Percentiles rank a stretch among this genome's conserved stretches.
Conservation (phyloP, 2,329 filamentous ascomycete genomes). For the Apiospora sp. region DNA sequence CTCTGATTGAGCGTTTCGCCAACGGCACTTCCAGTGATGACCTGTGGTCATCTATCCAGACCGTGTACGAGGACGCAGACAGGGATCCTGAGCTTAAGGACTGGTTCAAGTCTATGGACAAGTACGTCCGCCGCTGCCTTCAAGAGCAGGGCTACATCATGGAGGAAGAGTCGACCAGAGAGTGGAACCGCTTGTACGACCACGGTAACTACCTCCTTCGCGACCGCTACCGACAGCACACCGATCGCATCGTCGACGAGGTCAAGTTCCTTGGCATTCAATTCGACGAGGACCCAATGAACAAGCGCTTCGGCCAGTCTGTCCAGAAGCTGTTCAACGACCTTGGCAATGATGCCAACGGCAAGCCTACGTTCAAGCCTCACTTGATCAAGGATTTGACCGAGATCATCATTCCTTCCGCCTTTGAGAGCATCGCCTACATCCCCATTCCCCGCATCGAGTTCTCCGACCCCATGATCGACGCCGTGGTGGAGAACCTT, state of each 20-base stretch:
- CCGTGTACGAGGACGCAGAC: slow-evolving; percentile 88
- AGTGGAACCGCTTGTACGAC: slow-evolving; percentile 88
- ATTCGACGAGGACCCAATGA: slow-evolving; percentile 88
- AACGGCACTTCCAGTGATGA: slow-evolving; percentile 92
- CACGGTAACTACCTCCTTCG: slow-evolving; percentile 86
- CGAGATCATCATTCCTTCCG: slow-evolving; percentile 82
- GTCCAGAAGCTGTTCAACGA: slow-evolving; percentile 85
- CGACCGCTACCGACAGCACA: slow-evolving; percentile 86
- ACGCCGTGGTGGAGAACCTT: slow-evolving; percentile 92
- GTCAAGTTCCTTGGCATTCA: slow-evolving; percentile 88
- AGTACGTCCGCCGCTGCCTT: slow-evolving; percentile 82
- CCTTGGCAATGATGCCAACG: slow-evolving; percentile 85
- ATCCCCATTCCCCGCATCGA: slow-evolving; percentile 94
- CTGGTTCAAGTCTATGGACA: slow-evolving; percentile 86
- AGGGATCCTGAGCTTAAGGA: slow-evolving; percentile 83
- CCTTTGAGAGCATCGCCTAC: slow-evolving; percentile 88
- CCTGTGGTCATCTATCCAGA: slow-evolving; percentile 83
- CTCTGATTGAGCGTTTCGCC: slow-evolving; percentile 91
- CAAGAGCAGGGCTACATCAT: slow-evolving; percentile 92
- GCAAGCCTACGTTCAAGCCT: slow-evolving; percentile 89
- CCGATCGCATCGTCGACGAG: slow-evolving; percentile 86
- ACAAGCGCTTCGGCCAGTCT: slow-evolving; percentile 79
- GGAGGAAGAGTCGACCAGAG: slow-evolving; percentile 77
- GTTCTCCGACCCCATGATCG: slow-evolving; percentile 83
- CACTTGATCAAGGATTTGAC: slow-evolving; percentile 89